Base-by-base conservation (phyloP, 768 basidiomycete genomes). In the Austroboletus festivus region DNA sequence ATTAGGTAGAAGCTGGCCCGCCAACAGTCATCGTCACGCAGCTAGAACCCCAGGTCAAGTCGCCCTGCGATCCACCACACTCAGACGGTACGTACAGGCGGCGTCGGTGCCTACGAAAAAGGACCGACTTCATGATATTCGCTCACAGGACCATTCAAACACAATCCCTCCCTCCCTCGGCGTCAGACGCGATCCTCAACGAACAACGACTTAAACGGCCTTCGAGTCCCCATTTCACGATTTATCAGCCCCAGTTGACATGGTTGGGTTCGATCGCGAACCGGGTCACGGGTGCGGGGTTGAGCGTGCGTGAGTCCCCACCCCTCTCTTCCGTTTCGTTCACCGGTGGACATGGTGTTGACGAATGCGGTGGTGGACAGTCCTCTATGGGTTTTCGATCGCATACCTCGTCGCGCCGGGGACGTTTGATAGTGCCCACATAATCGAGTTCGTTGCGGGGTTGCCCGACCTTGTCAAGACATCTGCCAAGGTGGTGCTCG, bases 181-280 rank as follows among this genome's bases (percentile, higher is more conserved):
- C 81, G 0, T 71, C 74, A 10, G 63, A 72, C 30, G 75, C 73
- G 4, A 86, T 93, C 54, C 75, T 97, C 59, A 95, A 98, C 77
- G 69, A 79, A 56, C 94, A 98, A 68, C 88, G 96, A 55, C 71
- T 90, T 42, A 74, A 75, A 42, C 86, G 96, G n/a, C 95, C 96
- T 16, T 88, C 79, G 53, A 89, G 87, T 60, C 96, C 96, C 9
- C 94, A 97, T 68, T 88, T 93, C 65, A 93, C 93, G 47, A 98
- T 99, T 71, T 99, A 99, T 73, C 86, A 94, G 63, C 89, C 87
- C 2, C 91, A 98, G 71, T 69, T 98, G 40, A 97, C 95, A 30
- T 95, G 91, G 90, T 13, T 89, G 46, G 77, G 71, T 5, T 96
- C 93, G 16, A 92, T 95, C 59, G 82, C 78, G 34, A 86, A 98